These are phyloP conservation scores for Pontederia paniculata DNA, from an alignment of 176 grass and related monocot genomes.

Conservation along the genomic window DNA sequence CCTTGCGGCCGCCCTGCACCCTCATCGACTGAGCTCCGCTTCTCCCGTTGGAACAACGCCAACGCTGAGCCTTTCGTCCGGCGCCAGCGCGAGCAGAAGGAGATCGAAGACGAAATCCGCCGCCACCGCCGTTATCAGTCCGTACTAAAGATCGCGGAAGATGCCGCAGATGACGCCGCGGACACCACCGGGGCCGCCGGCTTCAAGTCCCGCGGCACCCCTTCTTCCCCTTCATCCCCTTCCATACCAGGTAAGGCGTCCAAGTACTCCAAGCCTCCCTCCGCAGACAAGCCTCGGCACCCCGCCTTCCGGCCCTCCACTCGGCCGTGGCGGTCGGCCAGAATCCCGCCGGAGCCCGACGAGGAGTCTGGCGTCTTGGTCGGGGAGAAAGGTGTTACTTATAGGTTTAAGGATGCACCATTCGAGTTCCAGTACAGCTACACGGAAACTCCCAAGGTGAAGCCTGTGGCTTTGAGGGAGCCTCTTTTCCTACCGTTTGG, in stretches of 20 bases:
- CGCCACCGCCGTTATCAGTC: constrained; percentile 35
- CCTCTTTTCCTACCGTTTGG: constrained; percentile 66
- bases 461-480: constrained; percentile 66
- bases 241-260: constrained; percentile 20
- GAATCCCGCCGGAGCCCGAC: constrained; percentile 24
- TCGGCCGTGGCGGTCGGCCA: constrained; percentile 4
- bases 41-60: constrained; percentile 26
- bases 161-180: constrained; percentile 2
- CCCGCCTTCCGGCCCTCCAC: constrained; percentile 33
- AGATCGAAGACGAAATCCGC: constrained; percentile 28
- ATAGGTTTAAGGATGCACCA: constrained; percentile 58
- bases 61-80: constrained; percentile 21
- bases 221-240: constrained; percentile 14
- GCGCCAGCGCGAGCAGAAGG: constrained; percentile 15
- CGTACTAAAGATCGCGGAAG: constrained; percentile 2
- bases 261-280: constrained; percentile 23
- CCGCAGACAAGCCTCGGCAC: background rate
- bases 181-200: constrained; percentile 10
- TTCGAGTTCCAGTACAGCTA: constrained; percentile 98
- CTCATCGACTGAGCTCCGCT: constrained; percentile 3
- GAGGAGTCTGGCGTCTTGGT: constrained; percentile 35
- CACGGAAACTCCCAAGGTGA: constrained; percentile 63
- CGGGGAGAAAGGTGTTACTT: constrained; percentile 53
- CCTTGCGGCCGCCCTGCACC: background rate
- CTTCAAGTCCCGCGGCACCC: constrained; percentile 23